Conservation (phyloP, 495 filamentous ascomycete genomes). For the Sordaria brevicollis region DNA sequence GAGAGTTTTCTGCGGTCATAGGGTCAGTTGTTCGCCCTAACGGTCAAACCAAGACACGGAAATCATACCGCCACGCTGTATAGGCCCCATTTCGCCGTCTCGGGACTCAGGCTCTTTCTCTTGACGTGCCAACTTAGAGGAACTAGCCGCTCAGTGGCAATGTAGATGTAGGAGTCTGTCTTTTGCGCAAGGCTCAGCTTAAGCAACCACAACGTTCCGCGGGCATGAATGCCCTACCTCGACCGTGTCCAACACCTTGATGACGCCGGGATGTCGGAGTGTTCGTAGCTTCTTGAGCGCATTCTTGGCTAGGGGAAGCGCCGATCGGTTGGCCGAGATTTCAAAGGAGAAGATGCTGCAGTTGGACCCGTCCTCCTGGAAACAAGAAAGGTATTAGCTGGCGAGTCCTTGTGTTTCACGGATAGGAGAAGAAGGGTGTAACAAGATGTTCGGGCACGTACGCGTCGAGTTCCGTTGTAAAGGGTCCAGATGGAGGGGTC, state of each 20-base stretch:
- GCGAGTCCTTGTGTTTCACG: not conserved
- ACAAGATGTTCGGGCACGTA: constrained; percentile 29
- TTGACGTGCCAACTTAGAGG: constrained; percentile 81
- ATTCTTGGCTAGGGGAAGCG: constrained; percentile 80
- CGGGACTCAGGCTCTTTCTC: constrained; percentile 69
- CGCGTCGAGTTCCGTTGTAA: constrained; percentile 82
- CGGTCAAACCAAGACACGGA: not conserved
- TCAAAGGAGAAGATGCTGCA: constrained; percentile 98
- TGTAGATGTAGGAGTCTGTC: constrained; percentile 89
- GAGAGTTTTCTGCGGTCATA: constrained; percentile 56
- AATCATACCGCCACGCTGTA: constrained; percentile 66
- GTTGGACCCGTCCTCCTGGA: constrained; percentile 78
- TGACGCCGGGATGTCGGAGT: constrained; percentile 83
- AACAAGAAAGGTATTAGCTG: not conserved
- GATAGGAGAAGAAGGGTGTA: not conserved
- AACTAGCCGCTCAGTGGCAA: constrained; percentile 81
- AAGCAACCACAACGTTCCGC: not conserved
- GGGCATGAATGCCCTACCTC: constrained; percentile 51
- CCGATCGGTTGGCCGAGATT: constrained; percentile 62
- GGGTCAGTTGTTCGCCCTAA: constrained; percentile 3
- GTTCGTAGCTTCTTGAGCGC: constrained; percentile 86
- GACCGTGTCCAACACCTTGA: constrained; percentile 86
- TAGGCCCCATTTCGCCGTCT: constrained; percentile 93
- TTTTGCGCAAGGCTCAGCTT: constrained; percentile 25
- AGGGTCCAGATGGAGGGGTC: constrained; percentile 88